A percentile compares a stretch with the other conserved stretches of the same genome.
These are phyloP conservation scores for Nectriaceae sp. DNA, from an alignment of 2,329 filamentous ascomycete species.

Conservation along the genomic window DNA sequence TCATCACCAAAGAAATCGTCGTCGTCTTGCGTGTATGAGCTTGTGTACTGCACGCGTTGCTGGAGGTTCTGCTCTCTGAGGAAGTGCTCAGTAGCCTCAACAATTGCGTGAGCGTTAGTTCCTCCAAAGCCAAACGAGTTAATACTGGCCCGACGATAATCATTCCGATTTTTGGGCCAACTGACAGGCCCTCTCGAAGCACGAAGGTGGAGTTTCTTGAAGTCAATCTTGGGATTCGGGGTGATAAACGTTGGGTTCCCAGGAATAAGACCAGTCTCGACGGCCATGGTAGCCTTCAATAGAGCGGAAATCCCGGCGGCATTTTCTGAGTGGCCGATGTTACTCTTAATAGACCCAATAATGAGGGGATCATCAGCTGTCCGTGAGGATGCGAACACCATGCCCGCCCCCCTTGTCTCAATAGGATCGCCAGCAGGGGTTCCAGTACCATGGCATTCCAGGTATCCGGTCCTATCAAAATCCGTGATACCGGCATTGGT, in stretches of 20 bases:
- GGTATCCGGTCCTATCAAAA: conserved; percentile 27
- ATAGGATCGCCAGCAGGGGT: conserved; percentile 40
- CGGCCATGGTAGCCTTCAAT: conserved; percentile 30
- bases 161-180: conserved; percentile 34
- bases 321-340: conserved; percentile 34
- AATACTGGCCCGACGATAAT: conserved; percentile 29
- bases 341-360: conserved; percentile 36
- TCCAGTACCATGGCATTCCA: conserved; percentile 44
- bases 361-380: conserved; percentile 16
- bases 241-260: conserved; percentile 38
- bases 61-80: not conserved
- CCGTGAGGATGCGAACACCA: conserved; percentile 24
- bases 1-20: not conserved
- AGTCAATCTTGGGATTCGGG: conserved; percentile 41
- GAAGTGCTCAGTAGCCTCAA: conserved; percentile 24
- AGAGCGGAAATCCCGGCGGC: conserved; percentile 31
- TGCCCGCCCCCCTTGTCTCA: conserved; percentile 32
- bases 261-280: conserved; percentile 30
- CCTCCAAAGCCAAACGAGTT: conserved; percentile 48
- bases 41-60: not conserved
- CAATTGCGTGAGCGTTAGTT: conserved; percentile 43
- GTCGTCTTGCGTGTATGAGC: not conserved
- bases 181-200: conserved; percentile 29
- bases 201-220: conserved; percentile 16
- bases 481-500: conserved; percentile 23